phyloP scores from a whole-genome alignment of 2,329 filamentous ascomycete genomes.

The Hawksworthiomyces lignivorus region DNA sequence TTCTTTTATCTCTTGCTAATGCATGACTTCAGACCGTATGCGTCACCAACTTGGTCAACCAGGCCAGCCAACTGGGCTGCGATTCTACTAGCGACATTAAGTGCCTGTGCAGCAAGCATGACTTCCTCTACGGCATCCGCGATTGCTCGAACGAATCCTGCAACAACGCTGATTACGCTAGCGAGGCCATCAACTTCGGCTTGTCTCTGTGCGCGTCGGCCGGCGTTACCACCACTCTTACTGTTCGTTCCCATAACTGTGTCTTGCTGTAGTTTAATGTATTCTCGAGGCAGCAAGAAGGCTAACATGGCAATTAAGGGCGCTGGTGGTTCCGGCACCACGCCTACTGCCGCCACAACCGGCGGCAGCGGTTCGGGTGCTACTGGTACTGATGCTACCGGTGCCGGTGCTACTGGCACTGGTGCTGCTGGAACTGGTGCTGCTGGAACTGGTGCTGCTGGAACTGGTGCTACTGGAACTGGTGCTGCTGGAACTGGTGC shows the following conservation, averaged over 20 bases:
- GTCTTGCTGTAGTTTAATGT: too few relatives aligned
- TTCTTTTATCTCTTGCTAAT: background rate
- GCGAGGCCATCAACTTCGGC: conserved; percentile 31
- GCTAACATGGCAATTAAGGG: background rate
- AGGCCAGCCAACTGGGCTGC: conserved; percentile 40
- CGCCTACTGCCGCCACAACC: too few relatives aligned
- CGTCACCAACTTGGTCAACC: conserved; percentile 42
- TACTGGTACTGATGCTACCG: background rate
- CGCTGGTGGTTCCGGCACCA: background rate
- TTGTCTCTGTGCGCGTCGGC: conserved; percentile 29
- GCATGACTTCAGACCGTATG: conserved; percentile 34
- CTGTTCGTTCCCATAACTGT: too few relatives aligned
- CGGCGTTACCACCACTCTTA: conserved; percentile 28
- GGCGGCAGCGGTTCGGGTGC: too few relatives aligned
- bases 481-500: background rate
- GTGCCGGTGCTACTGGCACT: background rate
- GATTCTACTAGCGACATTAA: conserved; percentile 24
- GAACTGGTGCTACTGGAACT: background rate
- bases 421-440: background rate
- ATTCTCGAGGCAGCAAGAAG: too few relatives aligned
- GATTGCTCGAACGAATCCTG: conserved; percentile 43
- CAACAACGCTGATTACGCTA: conserved; percentile 24
- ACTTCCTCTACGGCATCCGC: conserved; percentile 43
- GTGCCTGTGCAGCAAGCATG: conserved; percentile 39
- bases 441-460: background rate